Evolutionary conservation across 75 land plant genomes (phyloP), one percentile per base, ranked within the genome.

Genomic region (Picea glauca): DNA sequence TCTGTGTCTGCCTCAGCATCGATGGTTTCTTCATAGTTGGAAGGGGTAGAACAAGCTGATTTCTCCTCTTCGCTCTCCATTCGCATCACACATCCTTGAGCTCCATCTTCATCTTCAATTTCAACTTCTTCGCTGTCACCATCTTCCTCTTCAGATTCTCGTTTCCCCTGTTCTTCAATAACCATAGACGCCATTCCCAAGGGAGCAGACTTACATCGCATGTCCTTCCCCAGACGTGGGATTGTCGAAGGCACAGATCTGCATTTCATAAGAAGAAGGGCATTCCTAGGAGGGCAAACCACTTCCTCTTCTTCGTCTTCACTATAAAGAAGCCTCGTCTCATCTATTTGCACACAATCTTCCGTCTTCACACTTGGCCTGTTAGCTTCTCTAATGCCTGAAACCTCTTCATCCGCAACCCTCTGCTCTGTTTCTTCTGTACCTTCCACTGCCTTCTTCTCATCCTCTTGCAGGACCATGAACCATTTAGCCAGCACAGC

Each of bases 171-270:
- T 76, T 79, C 26, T 79, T 83, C 87, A 85, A 86, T 12, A 86
- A 78, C 17, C 79, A 84, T 81, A 11, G 85, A 85, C 1, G 92
- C 78, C 87, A 90, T 86, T 68, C 80, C 86, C 56, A 88, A 75
- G 14, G 92, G 94, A 79, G 90, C 94, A 68, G 92, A 90, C 84
- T 88, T 84, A 33, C 94, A 90, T 60, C 94, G 81, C 92, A 90
- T 92, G 70, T 74, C 63, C 40, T 50, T 85, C 11, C 85, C 84
- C 62, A 89, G 78, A 17, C 85, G 83, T 14, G 92, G 81, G 83
- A 92, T 84, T 67, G 81, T 88, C 60, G 88, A 76, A 17, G 92
- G 94, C 78, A 90, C 94, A 70, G 94, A 92, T 87, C 90, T 84
- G 59, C 94, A 92, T 72, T 92, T 86, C 94, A 92, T 92, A 66